A percentile compares a stretch with the other conserved stretches of the same genome.
These are phyloP conservation scores for Lecanoromycetidae sp. DNA, from an alignment of 2,329 filamentous ascomycete genomes.

Conservation along the genomic window DNA sequence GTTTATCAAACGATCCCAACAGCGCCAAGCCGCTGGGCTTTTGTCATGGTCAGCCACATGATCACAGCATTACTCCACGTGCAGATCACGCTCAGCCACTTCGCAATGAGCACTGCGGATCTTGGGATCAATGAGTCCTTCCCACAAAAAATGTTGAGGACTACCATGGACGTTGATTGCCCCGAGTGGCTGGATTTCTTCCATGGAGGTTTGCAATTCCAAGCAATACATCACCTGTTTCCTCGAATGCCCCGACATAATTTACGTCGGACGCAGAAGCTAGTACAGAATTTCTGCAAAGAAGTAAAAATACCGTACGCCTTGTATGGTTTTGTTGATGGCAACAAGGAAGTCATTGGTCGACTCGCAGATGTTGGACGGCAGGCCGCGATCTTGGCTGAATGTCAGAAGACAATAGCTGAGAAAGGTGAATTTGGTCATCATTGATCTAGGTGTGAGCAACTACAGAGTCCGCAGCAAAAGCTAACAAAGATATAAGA, in stretches of 20 bases:
- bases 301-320: constrained; percentile 78
- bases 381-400: constrained; percentile 64
- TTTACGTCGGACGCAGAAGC: constrained; percentile 58
- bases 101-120: constrained; percentile 84
- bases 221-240: constrained; percentile 77
- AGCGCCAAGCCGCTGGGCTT: constrained; percentile 56
- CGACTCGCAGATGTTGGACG: constrained; percentile 65
- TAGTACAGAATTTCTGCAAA: constrained; percentile 69
- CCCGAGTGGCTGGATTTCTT: constrained; percentile 80
- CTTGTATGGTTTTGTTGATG: constrained; percentile 70
- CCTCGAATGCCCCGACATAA: constrained; percentile 78
- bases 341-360: constrained; percentile 69
- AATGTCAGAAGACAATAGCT: constrained; percentile 48
- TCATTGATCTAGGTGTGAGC: constrained; percentile 3
- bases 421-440: constrained; percentile 5
- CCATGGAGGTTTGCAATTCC: constrained; percentile 80
- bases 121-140: constrained; percentile 76
- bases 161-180: constrained; percentile 88
- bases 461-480: background rate
- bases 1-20: constrained; percentile 61
- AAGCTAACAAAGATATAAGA: background rate
- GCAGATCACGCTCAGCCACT: constrained; percentile 85
- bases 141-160: constrained; percentile 79
- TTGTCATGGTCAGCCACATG: constrained; percentile 69
- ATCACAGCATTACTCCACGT: constrained; percentile 72